Base-by-base conservation (phyloP, 148 eudicot genomes). In the Spergularia bocconei region DNA sequence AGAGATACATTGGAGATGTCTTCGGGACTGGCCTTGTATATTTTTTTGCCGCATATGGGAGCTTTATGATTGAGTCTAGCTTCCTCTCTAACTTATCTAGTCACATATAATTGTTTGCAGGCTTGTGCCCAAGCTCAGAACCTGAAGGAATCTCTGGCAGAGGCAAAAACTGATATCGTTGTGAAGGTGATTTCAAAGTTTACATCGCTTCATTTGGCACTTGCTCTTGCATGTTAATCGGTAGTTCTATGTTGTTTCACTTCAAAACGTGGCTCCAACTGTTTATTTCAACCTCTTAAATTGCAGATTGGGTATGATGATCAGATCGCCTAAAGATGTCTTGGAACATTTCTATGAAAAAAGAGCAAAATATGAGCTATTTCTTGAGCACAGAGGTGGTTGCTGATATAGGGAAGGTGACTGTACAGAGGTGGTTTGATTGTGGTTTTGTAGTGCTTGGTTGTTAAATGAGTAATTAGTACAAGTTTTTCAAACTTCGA, bases 91-190 rank as follows among this genome's bases (percentile, higher is more conserved):
- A 21, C 38, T 36, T 51, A 23, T 15, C 10, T 57, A 58, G 67
- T 59, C 38, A 11, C 21, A 51, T 36, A 71, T 47, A 33, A 48
- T 53, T 23, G 21, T 70, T 11, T 47, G 15, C 68, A 93, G 98
- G 98, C 93, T 56, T 97, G 97, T 63, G 98, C 98, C 75, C 98
- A 93, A 84, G 98, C 97, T 52, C 98, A 91, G 84, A 93, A 93
- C 81, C 76, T 93, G 68, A 91, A 86, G 83, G 98, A 93, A 82
- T 93, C 98, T 68, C 85, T 93, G 56, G 83, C 81, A 15, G 97
- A 93, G 83, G 91, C 88, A 59, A 90, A 91, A 29, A 90, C 97
- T 60, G 90, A 91, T 78, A 83, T 94, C 72, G 88, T 88, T 70
- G 97, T 91, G 73, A 91, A 94, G 97, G 98, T 91, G 41, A 77